phyloP scores from a whole-genome alignment of 2,329 filamentous ascomycete species.

The Arthrocladium fulminans region DNA sequence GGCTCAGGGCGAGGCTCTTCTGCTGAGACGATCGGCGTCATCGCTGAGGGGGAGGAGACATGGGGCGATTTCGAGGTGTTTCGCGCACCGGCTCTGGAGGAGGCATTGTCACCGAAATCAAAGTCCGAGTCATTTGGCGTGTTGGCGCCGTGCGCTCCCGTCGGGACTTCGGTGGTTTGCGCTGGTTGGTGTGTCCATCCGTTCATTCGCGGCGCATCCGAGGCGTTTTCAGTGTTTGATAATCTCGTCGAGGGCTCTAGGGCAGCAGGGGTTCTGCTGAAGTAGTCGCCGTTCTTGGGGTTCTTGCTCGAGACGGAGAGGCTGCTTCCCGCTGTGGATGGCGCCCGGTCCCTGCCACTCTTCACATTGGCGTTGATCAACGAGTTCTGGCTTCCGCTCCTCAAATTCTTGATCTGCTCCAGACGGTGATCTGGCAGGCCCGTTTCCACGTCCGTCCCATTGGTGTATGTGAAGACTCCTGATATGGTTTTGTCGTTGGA shows the following conservation, averaged over 20 bases:
- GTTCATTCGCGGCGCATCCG: slow-evolving; percentile 9
- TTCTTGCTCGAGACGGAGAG: slow-evolving; percentile 37
- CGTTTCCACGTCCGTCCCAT: slow-evolving; percentile 37
- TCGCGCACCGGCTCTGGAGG: not conserved
- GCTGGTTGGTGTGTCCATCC: not conserved
- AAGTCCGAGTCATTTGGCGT: slow-evolving; percentile 8
- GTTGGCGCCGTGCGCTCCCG: slow-evolving; percentile 23
- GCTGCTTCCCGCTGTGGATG: slow-evolving; percentile 37
- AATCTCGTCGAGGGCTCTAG: slow-evolving; percentile 19
- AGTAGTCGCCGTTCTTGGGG: slow-evolving; percentile 26
- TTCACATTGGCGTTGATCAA: slow-evolving; percentile 32
- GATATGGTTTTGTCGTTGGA: slow-evolving; percentile 37
- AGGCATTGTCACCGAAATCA: not conserved
- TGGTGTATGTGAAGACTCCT: slow-evolving; percentile 40
- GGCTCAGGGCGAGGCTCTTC: slow-evolving; percentile 13
- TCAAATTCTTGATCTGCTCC: slow-evolving; percentile 27
- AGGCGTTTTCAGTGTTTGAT: slow-evolving; percentile 19
- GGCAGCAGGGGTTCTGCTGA: slow-evolving; percentile 23
- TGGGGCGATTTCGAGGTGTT: not conserved
- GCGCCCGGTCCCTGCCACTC: slow-evolving; percentile 31
- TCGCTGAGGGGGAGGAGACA: slow-evolving; percentile 36
- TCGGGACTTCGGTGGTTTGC: slow-evolving; percentile 27
- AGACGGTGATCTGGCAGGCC: slow-evolving; percentile 31
- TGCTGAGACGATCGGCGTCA: slow-evolving; percentile 47
- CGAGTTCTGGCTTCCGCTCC: slow-evolving; percentile 25